Evolutionary conservation across 2,329 filamentous ascomycete species (phyloP).

Genomic region (Colletotrichum magnum): DNA sequence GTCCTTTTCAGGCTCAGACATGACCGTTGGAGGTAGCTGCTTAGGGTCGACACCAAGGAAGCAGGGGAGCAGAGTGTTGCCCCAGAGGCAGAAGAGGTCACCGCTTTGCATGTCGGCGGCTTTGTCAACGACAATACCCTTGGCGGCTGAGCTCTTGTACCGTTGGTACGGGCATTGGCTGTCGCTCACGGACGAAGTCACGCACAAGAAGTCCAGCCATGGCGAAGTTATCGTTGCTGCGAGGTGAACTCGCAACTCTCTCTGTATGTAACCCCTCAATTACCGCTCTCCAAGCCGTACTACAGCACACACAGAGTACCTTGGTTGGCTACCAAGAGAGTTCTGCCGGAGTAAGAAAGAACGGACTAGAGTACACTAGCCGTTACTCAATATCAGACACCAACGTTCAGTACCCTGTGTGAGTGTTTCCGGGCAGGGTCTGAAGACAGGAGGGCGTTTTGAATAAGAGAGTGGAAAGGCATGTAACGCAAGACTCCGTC

Average conservation of each 20-base stretch:
- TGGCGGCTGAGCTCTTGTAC: conserved; percentile 19
- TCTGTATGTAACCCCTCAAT: neutral
- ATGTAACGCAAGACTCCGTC: neutral
- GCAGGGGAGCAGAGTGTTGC: conserved; percentile 44
- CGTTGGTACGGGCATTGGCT: neutral
- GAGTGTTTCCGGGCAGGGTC: neutral
- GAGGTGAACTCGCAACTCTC: neutral
- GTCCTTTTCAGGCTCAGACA: neutral
- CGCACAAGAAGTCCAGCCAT: conserved; percentile 9
- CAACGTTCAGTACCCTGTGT: neutral
- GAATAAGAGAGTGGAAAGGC: neutral
- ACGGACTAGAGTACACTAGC: neutral
- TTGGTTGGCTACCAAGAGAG: neutral
- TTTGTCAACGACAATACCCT: conserved; percentile 44
- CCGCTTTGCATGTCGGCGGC: conserved; percentile 42
- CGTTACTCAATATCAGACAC: neutral
- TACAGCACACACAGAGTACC: neutral
- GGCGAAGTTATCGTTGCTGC: neutral
- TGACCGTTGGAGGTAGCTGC: conserved; percentile 33
- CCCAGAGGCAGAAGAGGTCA: conserved; percentile 45
- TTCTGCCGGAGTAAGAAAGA: neutral
- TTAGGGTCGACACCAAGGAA: conserved; percentile 27
- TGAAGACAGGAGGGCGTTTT: neutral
- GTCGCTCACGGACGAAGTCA: neutral
- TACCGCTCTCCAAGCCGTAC: neutral